phyloP scores from a whole-genome alignment of 768 basidiomycete species.

The Auricularia sp. region DNA sequence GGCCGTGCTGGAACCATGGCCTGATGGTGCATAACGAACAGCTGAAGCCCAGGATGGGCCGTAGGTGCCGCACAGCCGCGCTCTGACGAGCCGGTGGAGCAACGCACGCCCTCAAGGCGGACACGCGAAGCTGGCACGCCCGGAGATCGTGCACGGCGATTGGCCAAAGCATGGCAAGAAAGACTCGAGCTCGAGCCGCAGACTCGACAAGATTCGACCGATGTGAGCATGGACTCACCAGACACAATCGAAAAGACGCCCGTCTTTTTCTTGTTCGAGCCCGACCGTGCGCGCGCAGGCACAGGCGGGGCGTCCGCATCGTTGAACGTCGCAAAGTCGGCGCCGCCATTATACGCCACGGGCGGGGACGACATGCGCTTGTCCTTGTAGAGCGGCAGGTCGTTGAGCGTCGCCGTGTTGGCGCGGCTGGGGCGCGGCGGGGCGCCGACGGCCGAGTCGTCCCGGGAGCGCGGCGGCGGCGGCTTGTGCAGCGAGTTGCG shows the following conservation, averaged over 20 bases:
- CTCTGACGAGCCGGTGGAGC: no score
- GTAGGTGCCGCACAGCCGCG: no score
- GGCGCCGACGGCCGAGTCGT: conserved; percentile 25
- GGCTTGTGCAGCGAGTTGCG: conserved; percentile 59
- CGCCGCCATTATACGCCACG: neutral
- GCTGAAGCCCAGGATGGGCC: no score
- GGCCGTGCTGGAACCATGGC: no score
- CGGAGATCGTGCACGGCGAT: no score
- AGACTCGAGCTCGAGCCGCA: no score
- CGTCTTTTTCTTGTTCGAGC: conserved; percentile 1
- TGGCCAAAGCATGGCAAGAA: no score
- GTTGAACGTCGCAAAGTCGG: neutral
- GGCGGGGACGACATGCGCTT: neutral
- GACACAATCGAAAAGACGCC: neutral
- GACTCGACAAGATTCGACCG: no score
- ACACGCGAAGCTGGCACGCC: no score
- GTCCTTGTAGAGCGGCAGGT: conserved; percentile 29
- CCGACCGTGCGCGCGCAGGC: neutral
- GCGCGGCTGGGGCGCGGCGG: conserved; percentile 76
- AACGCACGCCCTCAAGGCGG: no score
- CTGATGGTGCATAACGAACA: no score
- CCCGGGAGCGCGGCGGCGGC: conserved; percentile 19
- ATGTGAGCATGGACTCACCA: neutral
- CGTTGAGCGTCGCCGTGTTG: conserved; percentile 73
- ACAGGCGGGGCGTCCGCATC: neutral